A percentile compares a stretch with the other conserved stretches of the same genome.
Evolutionary conservation across 78 protist species (phyloP).

Genomic region (Cavenderia fasciculata): DNA sequence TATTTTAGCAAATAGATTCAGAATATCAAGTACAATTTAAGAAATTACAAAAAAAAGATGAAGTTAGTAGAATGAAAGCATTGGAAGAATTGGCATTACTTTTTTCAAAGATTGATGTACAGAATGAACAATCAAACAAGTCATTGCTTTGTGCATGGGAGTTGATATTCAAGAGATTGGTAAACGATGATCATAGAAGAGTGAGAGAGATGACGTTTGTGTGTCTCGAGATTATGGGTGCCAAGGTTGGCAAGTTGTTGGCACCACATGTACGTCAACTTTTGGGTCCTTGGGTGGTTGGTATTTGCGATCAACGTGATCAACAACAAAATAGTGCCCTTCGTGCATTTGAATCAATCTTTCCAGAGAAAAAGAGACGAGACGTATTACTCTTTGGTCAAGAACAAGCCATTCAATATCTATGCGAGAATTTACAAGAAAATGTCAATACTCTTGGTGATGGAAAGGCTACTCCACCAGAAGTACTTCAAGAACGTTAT

Average conservation of each 20-base stretch:
- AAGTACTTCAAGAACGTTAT: slow-evolving; percentile 53
- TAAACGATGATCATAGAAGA: slow-evolving; percentile 49
- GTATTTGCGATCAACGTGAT: slow-evolving; percentile 55
- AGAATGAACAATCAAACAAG: slow-evolving; percentile 4
- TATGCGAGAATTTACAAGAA: slow-evolving; percentile 48
- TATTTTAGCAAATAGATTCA: slow-evolving; percentile 60
- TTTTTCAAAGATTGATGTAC: slow-evolving; percentile 36
- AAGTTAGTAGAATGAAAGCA: slow-evolving; percentile 52
- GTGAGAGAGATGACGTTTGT: slow-evolving; percentile 23
- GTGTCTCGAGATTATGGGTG: slow-evolving; percentile 42
- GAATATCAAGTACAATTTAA: slow-evolving; percentile 66
- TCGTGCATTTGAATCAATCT: slow-evolving; percentile 10
- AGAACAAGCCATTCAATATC: slow-evolving; percentile 39
- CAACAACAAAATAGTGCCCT: slow-evolving; percentile 39
- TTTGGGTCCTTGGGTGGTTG: slow-evolving; percentile 66
- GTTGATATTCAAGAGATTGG: slow-evolving; percentile 27
- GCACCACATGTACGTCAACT: slow-evolving; percentile 38
- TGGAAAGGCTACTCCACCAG: slow-evolving; percentile 39
- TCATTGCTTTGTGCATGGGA: slow-evolving; percentile 56
- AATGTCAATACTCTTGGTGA: slow-evolving; percentile 45
- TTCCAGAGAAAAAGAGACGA: slow-evolving; percentile 63
- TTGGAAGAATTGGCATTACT: slow-evolving; percentile 27
- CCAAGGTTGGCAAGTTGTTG: slow-evolving; percentile 43
- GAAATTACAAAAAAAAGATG: slow-evolving; percentile 50
- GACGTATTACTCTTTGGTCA: slow-evolving; percentile 67